Conservation (phyloP, 2,329 filamentous ascomycete genomes). For the Phyllosticta citrichinensis region DNA sequence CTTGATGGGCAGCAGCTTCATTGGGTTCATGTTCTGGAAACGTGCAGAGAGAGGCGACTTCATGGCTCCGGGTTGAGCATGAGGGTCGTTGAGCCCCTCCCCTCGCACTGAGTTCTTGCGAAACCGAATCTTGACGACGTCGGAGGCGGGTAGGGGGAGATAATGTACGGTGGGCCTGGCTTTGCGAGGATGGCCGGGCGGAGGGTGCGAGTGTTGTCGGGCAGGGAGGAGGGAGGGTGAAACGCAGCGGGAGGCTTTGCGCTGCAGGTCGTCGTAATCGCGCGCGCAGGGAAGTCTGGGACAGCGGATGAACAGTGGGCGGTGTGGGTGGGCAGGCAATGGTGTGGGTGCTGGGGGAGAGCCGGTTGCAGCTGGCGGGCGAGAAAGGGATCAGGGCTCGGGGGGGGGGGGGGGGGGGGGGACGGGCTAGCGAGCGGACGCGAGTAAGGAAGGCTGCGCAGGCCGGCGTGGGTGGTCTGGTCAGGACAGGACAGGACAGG, state of each 20-base stretch:
- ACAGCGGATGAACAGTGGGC: not conserved
- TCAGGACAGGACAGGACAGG: too few species aligned
- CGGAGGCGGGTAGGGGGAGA: conserved; percentile 12
- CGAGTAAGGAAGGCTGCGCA: not conserved
- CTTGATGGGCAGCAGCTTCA: conserved; percentile 32
- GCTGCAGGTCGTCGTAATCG: conserved; percentile 8
- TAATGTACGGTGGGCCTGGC: conserved; percentile 12
- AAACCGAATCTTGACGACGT: conserved; percentile 11
- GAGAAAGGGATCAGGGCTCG: not conserved
- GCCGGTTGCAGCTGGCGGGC: not conserved
- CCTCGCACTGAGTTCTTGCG: conserved; percentile 10
- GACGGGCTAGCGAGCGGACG: not conserved
- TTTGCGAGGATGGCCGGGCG: conserved; percentile 13
- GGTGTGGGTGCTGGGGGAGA: not conserved
- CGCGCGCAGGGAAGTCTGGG: not conserved
- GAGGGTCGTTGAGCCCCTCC: conserved; percentile 14
- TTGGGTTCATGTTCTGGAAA: conserved; percentile 34
- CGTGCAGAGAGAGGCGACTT: conserved; percentile 11
- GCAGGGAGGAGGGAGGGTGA: conserved; percentile 7
- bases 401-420: too few species aligned
- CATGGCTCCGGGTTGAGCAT: conserved; percentile 11
- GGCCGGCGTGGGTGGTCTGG: too few species aligned
- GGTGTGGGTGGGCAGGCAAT: not conserved
- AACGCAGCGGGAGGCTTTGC: conserved; percentile 2
- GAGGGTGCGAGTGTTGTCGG: conserved; percentile 6